Evolutionary conservation across 2,329 filamentous ascomycete genomes (phyloP), one percentile per base, ranked within the genome.

Genomic region (Colletotrichum musicola): DNA sequence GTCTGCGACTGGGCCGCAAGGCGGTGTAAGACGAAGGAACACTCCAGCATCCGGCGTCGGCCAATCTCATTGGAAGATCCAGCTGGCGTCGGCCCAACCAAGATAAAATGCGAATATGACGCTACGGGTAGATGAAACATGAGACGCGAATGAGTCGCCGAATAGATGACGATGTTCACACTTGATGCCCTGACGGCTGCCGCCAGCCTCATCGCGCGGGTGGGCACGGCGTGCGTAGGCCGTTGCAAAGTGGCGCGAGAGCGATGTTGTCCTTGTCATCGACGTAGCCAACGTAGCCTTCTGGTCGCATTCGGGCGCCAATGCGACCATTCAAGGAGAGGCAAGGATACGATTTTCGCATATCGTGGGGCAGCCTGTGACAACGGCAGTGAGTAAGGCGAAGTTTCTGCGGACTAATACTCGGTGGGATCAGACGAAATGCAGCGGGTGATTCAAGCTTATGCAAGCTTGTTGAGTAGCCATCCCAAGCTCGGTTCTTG

Each of bases 21-120:
- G 64, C 64, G 67, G 66, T 69, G 66, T 68, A 25, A 66, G 44
- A 40, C 44, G 35, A 55, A 42, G 40, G 40, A 42, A 55, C 64
- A 54, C 53, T 66, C 7, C 62, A 66, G 66, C 66, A 58, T 20
- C 54, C 20, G 7, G 20, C 49, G 38, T 35, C 16, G 30, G 18
- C 20, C 46, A 10, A 14, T 35, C 38, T 40, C 35, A 55, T 56
- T 69, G 55, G 46, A 56, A 56, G 50, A 64, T 22, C 12, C 30
- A 1, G 40, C 40, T 46, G 42, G 20, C 44, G 62, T 44, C 49
- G n/a, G 47, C 13, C 57, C 42, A 20, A 42, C 51, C 35, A 54
- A 25, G 38, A 47, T 49, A 42, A 42, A 38, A 30, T 27, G 44
- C 44, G 49, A 66, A 56, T 49, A 61, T 58, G 62, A 69, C 40